Evolutionary conservation across 2,329 filamentous ascomycete genomes (phyloP).

Genomic region (Dothistroma pini): DNA sequence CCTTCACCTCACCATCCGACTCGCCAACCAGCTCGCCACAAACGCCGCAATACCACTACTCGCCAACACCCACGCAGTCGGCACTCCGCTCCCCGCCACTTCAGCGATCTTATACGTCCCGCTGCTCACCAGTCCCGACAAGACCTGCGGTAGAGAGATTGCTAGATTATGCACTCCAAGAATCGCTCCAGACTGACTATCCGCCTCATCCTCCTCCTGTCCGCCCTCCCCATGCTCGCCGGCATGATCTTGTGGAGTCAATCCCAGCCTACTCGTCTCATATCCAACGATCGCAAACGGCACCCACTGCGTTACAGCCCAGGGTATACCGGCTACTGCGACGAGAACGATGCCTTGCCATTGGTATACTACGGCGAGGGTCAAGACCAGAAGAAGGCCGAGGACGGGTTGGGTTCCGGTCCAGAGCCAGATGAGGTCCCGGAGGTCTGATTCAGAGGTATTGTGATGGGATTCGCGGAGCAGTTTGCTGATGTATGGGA

Average conservation of each 20-base stretch:
- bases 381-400: constrained; percentile 17
- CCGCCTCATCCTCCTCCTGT: constrained; percentile 1
- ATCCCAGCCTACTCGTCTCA: constrained; percentile 16
- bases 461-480: not conserved
- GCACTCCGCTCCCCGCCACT: constrained; percentile 16
- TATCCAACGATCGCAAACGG: constrained; percentile 20
- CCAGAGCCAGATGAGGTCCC: constrained; percentile 20
- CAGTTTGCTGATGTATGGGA: constrained; percentile 8
- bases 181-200: constrained; percentile 18
- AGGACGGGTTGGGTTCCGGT: constrained; percentile 18
- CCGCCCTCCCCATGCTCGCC: constrained; percentile 5
- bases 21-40: constrained; percentile 14
- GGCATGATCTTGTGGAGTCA: constrained; percentile 8
- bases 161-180: constrained; percentile 24
- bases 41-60: constrained; percentile 21
- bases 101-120: constrained; percentile 19
- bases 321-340: constrained; percentile 16
- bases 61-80: constrained; percentile 21
- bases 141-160: constrained; percentile 21
- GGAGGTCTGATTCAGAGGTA: constrained; percentile 1
- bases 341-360: constrained; percentile 24
- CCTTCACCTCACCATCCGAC: constrained; percentile 9
- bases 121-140: constrained; percentile 17
- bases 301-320: constrained; percentile 24
- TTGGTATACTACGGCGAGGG: constrained; percentile 16